Evolutionary conservation across 129 eudicot genomes (phyloP).

Genomic region (Lonicera japonica): DNA sequence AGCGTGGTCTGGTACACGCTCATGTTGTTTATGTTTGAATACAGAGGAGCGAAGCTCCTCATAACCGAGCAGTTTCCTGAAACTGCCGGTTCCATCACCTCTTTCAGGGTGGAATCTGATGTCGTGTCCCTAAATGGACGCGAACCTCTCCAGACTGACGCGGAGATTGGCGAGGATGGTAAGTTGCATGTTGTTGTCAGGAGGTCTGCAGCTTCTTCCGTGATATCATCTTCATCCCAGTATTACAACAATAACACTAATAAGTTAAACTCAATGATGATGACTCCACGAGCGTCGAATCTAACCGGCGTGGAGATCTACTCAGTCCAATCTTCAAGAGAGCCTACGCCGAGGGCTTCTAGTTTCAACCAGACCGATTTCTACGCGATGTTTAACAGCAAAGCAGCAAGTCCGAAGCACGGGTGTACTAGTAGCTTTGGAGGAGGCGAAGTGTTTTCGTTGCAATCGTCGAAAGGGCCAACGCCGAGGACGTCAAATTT

Average conservation of each 20-base stretch:
- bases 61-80: conserved; percentile 88
- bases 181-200: conserved; percentile 81
- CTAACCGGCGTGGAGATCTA: conserved; percentile 95
- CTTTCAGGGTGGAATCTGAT: conserved; percentile 82
- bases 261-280: conserved; percentile 42
- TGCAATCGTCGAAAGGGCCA: conserved; percentile 83
- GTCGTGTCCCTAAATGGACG: conserved; percentile 82
- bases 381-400: conserved; percentile 80
- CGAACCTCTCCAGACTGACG: conserved; percentile 76
- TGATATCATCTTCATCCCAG: conserved; percentile 36
- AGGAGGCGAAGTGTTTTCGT: conserved; percentile 73
- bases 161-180: conserved; percentile 87
- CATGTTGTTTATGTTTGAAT: conserved; percentile 85
- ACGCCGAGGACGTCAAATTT: conserved; percentile 88
- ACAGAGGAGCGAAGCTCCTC: conserved; percentile 71
- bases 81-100: conserved; percentile 76
- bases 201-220: conserved; percentile 58
- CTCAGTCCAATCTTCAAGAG: conserved; percentile 82
- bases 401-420: conserved; percentile 77
- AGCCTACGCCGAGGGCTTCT: conserved; percentile 86
- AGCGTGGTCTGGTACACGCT: conserved; percentile 93
- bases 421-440: conserved; percentile 67
- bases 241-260: conserved; percentile 11
- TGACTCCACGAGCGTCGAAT: conserved; percentile 83
- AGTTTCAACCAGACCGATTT: conserved; percentile 91